Evolutionary conservation across 2,329 filamentous ascomycete genomes (phyloP).

Genomic region (Penicillium sp.): DNA sequence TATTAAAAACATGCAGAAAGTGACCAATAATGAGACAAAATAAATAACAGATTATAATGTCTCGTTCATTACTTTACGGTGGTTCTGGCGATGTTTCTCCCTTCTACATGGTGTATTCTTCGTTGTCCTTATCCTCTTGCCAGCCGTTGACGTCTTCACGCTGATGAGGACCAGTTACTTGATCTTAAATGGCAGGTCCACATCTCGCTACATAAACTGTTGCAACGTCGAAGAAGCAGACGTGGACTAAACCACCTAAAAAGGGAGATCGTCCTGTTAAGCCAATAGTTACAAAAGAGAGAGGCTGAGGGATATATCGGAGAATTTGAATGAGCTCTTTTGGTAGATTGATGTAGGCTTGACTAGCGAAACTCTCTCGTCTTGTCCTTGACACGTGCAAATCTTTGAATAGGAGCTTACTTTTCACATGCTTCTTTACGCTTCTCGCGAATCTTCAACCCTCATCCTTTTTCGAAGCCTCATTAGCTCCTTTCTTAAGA

Average conservation of each 20-base stretch:
- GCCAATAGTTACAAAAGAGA: neutral
- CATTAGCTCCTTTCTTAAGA: neutral
- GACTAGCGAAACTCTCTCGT: neutral
- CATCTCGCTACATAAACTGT: too few species aligned
- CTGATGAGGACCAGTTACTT: too few species aligned
- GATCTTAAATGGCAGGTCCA: too few species aligned
- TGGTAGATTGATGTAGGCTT: neutral
- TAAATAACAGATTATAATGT: neutral
- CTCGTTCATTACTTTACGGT: too few species aligned
- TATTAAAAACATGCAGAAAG: constrained; percentile 6
- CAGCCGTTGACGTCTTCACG: too few species aligned
- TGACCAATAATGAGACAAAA: neutral
- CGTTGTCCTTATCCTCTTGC: too few species aligned
- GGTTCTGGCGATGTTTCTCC: too few species aligned
- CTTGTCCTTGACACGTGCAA: neutral
- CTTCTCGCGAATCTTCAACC: neutral
- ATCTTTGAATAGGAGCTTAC: neutral
- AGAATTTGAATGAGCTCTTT: neutral
- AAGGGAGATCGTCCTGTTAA: neutral
- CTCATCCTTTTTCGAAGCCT: neutral
- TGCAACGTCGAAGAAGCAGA: neutral
- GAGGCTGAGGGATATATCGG: neutral
- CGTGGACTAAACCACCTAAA: neutral
- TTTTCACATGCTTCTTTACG: neutral
- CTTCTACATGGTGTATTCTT: too few species aligned